Base-by-base conservation (phyloP, 805 yeast species). In the Helenozyma baotianmanensis region DNA sequence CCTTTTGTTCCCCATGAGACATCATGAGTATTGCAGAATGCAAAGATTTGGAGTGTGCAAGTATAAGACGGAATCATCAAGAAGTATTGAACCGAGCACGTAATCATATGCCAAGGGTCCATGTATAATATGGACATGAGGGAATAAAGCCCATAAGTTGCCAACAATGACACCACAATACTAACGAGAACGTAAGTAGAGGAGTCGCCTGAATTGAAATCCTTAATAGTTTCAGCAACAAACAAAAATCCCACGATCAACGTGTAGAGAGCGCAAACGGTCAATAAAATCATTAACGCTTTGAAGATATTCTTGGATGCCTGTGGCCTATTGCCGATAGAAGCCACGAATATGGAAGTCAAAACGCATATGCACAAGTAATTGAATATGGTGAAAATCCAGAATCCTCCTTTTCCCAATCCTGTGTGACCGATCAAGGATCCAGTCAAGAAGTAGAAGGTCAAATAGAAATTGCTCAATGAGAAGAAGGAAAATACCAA, bases 1-100 rank as follows among this genome's bases (percentile, higher is more conserved):
- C 98, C 98, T 56, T 90, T 90, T 2, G 98, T 90, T 61, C 98
- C 98, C 98, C 98, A 90, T 0, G 96, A 84, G 31, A 92, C 96
- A 68, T 90, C 98, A 62, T 90, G 97, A 3, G 97, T 90, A 58
- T 90, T 90, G 66, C 98, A 90, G 61, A 90, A 88, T 1, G 98
- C 97, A 64, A 88, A 90, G 38, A 92, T 88, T 61, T 90, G 97
- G 36, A 90, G 67, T 2, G 96, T 81, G 62, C 96, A 86, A 4
- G 94, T 83, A 56, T 88, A 90, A 0, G 94, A 81, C 16, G 98
- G 97, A 33, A 90, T 70, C 70, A 92, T 73, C 45, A 89, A 56
- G 62, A 90, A 84, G 67, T 92, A 90, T 58, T 90, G 98, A 4
- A 79, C 35, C 0, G 95, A 79, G 28, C 95, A 86, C 2, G 96